These are phyloP conservation scores for Neurospora pannonica DNA, from an alignment of 495 filamentous ascomycete genomes.

Conservation along the genomic window DNA sequence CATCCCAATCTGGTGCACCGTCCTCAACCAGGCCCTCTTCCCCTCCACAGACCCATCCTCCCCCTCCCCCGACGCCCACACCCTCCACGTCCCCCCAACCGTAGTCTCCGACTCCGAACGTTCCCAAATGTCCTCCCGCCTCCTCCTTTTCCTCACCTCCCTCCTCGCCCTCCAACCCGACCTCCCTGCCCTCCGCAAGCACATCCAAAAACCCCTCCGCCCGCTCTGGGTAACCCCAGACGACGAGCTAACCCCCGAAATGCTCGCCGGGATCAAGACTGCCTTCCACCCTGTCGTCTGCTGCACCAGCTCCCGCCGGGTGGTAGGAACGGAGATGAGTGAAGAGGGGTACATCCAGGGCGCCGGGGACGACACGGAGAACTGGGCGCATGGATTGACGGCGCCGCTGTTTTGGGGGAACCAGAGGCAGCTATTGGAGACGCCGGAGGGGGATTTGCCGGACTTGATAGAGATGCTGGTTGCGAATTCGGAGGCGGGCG, in stretches of 20 bases:
- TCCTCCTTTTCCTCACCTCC: slow-evolving; percentile 56
- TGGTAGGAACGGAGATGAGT: slow-evolving; percentile 54
- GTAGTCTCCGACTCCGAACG: slow-evolving; percentile 66
- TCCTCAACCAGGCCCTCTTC: slow-evolving; percentile 75
- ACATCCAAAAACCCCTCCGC: slow-evolving; percentile 48
- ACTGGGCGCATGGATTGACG: slow-evolving; percentile 74
- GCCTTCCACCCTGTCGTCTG: slow-evolving; percentile 65
- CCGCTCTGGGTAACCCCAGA: slow-evolving; percentile 54
- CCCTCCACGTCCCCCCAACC: slow-evolving; percentile 54
- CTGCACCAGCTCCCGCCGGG: slow-evolving; percentile 65
- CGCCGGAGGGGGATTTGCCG: slow-evolving; percentile 56
- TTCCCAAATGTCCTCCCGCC: slow-evolving; percentile 60
- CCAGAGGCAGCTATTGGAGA: slow-evolving; percentile 40
- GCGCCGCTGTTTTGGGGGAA: slow-evolving; percentile 71
- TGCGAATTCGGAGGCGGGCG: slow-evolving; percentile 6
- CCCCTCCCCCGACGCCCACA: slow-evolving; percentile 22
- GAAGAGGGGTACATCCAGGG: slow-evolving; percentile 83
- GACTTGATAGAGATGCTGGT: slow-evolving; percentile 51
- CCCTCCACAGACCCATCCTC: slow-evolving; percentile 35
- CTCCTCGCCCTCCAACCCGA: slow-evolving; percentile 39
- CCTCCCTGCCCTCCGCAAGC: slow-evolving; percentile 17
- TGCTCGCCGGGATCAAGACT: slow-evolving; percentile 27
- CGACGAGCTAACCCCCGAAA: slow-evolving; percentile 7
- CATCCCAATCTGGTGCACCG: slow-evolving; percentile 83
- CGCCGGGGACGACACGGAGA: slow-evolving; percentile 86